Base-by-base conservation (phyloP, 768 basidiomycete species). In the Macrolepiota fuliginosa region DNA sequence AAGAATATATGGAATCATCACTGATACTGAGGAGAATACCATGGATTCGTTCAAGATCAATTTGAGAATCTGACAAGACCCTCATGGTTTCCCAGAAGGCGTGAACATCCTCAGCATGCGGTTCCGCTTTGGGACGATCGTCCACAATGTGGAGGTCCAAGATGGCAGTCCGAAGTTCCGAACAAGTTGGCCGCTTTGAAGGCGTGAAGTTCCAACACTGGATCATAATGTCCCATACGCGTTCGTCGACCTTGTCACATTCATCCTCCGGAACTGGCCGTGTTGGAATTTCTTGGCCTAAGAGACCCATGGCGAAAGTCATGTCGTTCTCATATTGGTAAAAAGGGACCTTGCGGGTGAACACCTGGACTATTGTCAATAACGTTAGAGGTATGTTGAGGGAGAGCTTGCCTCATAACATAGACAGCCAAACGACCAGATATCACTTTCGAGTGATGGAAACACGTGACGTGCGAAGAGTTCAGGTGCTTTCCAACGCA, bases 381-480 rank as follows among this genome's bases (percentile, higher is more conserved):
- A 22, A n/a, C 6, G 22, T 46, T 15, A 15, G 6, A 46, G n/a
- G 45, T n/a, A 22, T n/a, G n/a, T n/a, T 10, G 45, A 2, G 45
- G n/a, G 19, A 17, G 45, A 2, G 17, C 4, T 54, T 22, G 39
- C 53, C 19, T 54, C 53, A n/a, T 37, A 54, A 15, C 19, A 36
- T 9, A 54, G 13, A 15, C 53, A 54, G 11, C 53, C 37, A 29
- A 54, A 54, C 13, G 53, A 54, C 53, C 53, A 54, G 32, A 54
- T 39, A 39, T 54, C 53, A 22, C 35, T 19, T 24, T 2, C 49
- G 9, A 29, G 12, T 29, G 49, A 27, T 50, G 22, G 27, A 13
- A 25, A 25, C 15, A 50, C 24, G 13, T 50, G 12, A 25, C 15
- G 12, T 13, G 10, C 12, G n/a, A 11, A 19, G 5, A 22, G n/a